Evolutionary conservation across 306 rosid species (phyloP).

Genomic region (Hippophae rhamnoides): DNA sequence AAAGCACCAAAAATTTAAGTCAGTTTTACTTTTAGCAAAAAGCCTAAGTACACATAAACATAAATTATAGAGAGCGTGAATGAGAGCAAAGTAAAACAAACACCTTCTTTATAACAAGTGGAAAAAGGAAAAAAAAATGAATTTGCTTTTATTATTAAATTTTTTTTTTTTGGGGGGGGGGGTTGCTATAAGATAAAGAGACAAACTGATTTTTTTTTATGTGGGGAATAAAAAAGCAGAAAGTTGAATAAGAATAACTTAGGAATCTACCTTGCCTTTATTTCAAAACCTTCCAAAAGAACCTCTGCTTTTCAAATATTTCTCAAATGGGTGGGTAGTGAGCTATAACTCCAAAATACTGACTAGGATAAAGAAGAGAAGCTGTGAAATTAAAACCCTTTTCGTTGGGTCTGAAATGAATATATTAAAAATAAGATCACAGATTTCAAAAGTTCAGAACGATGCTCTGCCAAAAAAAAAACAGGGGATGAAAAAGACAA

Average conservation of each 20-base stretch:
- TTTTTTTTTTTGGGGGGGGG: too few relatives aligned
- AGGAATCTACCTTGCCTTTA: slow-evolving; percentile 66
- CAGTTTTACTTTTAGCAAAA: slow-evolving; percentile 3
- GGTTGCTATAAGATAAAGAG: slow-evolving; percentile 12
- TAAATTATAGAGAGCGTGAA: not conserved
- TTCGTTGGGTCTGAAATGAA: not conserved
- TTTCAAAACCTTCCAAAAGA: slow-evolving; percentile 33
- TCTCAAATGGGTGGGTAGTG: slow-evolving; percentile 17
- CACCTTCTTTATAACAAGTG: slow-evolving; percentile 23
- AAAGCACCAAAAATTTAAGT: slow-evolving; percentile 7
- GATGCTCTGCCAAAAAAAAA: slow-evolving; percentile 23
- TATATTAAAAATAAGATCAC: slow-evolving; percentile 48
- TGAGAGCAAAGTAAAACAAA: slow-evolving; percentile 9
- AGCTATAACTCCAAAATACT: slow-evolving; percentile 7
- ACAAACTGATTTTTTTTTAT: slow-evolving; percentile 20
- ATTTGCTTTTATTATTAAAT: not conserved
- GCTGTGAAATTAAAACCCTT: slow-evolving; percentile 14
- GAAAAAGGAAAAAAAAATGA: slow-evolving; percentile 11
- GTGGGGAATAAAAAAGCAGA: slow-evolving; percentile 60
- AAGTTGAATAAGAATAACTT: slow-evolving; percentile 44
- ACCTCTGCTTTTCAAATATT: slow-evolving; percentile 15
- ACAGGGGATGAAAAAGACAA: slow-evolving; percentile 29
- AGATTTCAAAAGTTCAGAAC: slow-evolving; percentile 40
- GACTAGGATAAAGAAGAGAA: slow-evolving; percentile 26
- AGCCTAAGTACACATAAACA: not conserved